A percentile compares a stretch with the other conserved stretches of the same genome.
Conservation (phyloP, 2,329 filamentous ascomycete species). For the Bipolaris zeicola region DNA sequence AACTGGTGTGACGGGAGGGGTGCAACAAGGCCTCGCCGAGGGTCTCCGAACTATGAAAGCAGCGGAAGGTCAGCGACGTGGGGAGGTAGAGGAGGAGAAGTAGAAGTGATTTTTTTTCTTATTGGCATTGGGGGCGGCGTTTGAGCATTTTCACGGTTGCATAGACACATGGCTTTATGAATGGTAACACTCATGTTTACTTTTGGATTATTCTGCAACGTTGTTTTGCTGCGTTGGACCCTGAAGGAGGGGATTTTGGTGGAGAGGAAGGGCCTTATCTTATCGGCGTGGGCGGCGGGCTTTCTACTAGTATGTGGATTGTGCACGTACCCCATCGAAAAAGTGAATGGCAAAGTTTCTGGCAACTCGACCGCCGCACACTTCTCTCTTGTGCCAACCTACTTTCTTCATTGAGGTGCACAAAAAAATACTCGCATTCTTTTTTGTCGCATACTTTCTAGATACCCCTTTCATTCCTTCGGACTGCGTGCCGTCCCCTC, state of each 20-base stretch:
- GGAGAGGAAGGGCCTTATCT: constrained; percentile 12
- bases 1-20: constrained; percentile 67
- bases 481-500: constrained; percentile 16
- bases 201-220: neutral
- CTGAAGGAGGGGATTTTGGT: neutral
- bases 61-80: constrained; percentile 1
- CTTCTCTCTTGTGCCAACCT: constrained; percentile 19
- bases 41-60: constrained; percentile 56
- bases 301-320: constrained; percentile 19
- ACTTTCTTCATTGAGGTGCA: constrained; percentile 20
- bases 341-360: constrained; percentile 31
- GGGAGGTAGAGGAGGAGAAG: constrained; percentile 10
- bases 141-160: constrained; percentile 1
- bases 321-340: constrained; percentile 30
- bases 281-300: constrained; percentile 23
- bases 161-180: neutral
- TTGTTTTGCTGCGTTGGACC: neutral
- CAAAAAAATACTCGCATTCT: constrained; percentile 3
- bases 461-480: constrained; percentile 17
- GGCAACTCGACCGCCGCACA: constrained; percentile 10
- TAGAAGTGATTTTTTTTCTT: neutral
- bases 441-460: constrained; percentile 16
- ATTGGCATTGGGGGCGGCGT: constrained; percentile 2
- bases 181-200: neutral
- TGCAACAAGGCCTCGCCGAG: constrained; percentile 67